Evolutionary conservation across 1,139 yeast species (phyloP), one percentile per base, ranked within the genome.

Genomic region (Sugiyamaella paludigena): DNA sequence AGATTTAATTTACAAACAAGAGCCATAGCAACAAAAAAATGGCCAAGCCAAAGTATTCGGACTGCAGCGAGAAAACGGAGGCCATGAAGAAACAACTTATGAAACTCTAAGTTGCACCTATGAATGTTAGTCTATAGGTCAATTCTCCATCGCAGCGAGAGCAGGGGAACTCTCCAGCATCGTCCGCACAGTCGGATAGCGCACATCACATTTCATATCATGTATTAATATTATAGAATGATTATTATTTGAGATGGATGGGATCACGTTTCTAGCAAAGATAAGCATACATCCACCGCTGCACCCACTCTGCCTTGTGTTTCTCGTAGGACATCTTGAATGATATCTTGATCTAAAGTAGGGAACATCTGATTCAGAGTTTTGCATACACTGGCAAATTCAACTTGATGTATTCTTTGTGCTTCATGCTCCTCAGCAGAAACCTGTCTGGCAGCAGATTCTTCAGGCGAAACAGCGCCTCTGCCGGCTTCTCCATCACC

Each of bases 361-460:
- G 96, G 95, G 67, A 89, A 88, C 80, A 89, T 86, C 48, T 81
- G 83, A 29, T 70, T 70, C 44, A 89, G 71, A 1, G 79, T 78
- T 3, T 69, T 70, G 9, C 74, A 63, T 10, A 75, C 74, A 31
- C 72, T 71, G 32, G 68, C 67, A 42, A 69, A 70, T 53, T 79
- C 80, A 48, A 67, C 62, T 38, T 66, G 62, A 43, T 67, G 62
- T 27, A 68, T 59, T 43, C 70, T 53, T 51, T 64, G 63, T 2
- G 71, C 70, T 40, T 66, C 65, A 37, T 61, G 63, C 42, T 69
- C 72, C 40, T 70, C 73, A 2, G 69, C 68, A 19, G 73, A 68
- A 7, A 65, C 66, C 48, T 66, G 70, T n/a, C 67, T 57, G 1
- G 73, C 73, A 1, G 72, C 72, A 7, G 62, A 58, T 46, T 65